Evolutionary conservation across 768 basidiomycete genomes (phyloP), one percentile per base, ranked within the genome.

Genomic region (Coprinopsis sp.): DNA sequence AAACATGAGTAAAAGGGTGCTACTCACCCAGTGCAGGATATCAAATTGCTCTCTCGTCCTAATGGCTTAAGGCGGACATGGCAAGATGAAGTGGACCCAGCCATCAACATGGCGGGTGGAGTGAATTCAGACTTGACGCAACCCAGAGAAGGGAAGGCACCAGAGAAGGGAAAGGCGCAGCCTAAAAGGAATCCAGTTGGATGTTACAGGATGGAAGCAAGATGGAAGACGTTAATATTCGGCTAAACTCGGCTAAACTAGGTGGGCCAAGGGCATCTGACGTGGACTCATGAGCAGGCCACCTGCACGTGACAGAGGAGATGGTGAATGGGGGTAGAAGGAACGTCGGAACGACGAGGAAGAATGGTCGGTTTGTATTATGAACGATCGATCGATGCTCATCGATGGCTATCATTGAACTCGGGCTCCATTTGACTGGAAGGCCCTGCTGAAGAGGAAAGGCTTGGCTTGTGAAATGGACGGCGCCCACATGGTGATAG

Each of bases 281-380:
- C 7, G 50, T 53, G 19, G 63, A 64, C 4, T 61, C 59, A 2
- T 72, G 52, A 25, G 66, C 61, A 13, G 65, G 69, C 27, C 71
- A 60, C 0, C 65, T 39, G 16, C 44, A 30, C 34, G 27, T 27
- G 16, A 52, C 37, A 22, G 47, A 48, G 8, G 51, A 48, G 25
- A 52, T 40, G 0, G 54, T 47, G 16, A 59, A 54, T 14, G 63
- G 58, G 6, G 70, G 66, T 18, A 62, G 54, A 3, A 74, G 74
- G 42, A 81, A 71, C 6, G 75, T 19, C 61, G 62, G 3, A 78
- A 67, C 18, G 84, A 82, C 14, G 84, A 84, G 2, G 89, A 88
- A 1, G 87, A 81, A 5, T 67, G 70, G 19, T 91, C 67, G n/a
- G 85, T 66, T 1, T 86, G 84, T 0, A 88, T 89, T 16, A 89